Evolutionary conservation across 2,329 filamentous ascomycete species (phyloP), one percentile per base, ranked within the genome.

Genomic region (Verticillium klebahnii): DNA sequence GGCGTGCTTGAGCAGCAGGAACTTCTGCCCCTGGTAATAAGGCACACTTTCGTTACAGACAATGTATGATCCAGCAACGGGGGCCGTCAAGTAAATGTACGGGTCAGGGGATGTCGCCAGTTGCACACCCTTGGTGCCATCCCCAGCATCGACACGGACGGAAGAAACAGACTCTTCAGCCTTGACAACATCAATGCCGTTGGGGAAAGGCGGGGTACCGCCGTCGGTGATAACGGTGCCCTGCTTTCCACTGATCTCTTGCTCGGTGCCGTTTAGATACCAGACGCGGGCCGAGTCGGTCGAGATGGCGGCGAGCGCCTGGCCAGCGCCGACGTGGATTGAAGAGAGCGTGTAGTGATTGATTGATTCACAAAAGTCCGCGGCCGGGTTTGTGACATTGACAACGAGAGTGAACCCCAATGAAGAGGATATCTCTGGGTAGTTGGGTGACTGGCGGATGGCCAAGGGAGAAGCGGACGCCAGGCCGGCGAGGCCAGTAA

Each of bases 241-340:
- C 52, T 66, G 59, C 45, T 69, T 67, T 39, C 68, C 69, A 19
- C 67, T 65, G 7, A 75, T 65, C 45, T 78, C 73, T 7, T 68
- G 62, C 14, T 72, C 72, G 14, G 80, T 81, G 66, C 77, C 80
- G 66, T 84, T 84, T 61, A 79, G 71, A 74, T 83, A 84, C 67
- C 83, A 84, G 62, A 78, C 66, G 57, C 72, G 71, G 6, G 63
- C 60, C 34, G 63, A 58, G 32, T 69, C 66, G 23, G 66, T 63
- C 6, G 65, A 61, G 14, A 80, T 70, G 1, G 77, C 74, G 9
- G 76, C 78, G 2, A 75, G 73, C 60, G 73, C 74, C 11, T 72
- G 62, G 1, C 76, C 79, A 0, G 80, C 76, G 39, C 79, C 79
- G 7, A 72, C 71, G 68, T 82, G 80, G 50, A 79, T 76, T 56